Evolutionary conservation across 495 filamentous ascomycete species (phyloP).

Genomic region (Tuber microsphaerosporum): DNA sequence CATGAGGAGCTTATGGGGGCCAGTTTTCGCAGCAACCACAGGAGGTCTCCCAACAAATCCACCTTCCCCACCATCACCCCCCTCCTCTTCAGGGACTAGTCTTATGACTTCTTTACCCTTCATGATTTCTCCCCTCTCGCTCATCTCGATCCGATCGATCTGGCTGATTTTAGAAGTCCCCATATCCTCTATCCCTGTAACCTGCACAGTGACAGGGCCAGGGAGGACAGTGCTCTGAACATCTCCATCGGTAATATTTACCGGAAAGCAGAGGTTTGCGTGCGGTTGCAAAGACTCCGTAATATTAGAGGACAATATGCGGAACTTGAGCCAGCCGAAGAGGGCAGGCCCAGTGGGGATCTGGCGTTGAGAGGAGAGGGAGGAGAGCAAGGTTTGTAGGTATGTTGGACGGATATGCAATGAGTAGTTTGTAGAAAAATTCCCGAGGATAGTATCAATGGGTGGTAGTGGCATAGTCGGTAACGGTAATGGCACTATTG

Average conservation of each 20-base stretch:
- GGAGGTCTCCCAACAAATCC: background rate
- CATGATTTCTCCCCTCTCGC: conserved; percentile 73
- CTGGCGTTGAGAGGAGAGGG: conserved; percentile 43
- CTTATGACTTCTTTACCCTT: conserved; percentile 77
- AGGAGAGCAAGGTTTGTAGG: conserved; percentile 17
- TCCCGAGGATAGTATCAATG: conserved; percentile 29
- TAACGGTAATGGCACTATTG: conserved; percentile 13
- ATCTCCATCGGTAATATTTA: conserved; percentile 49
- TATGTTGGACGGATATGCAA: conserved; percentile 28
- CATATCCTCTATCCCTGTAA: conserved; percentile 78
- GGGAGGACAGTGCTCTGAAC: conserved; percentile 52
- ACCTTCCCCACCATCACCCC: conserved; percentile 36
- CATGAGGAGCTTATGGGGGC: conserved; percentile 72
- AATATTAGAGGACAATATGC: conserved; percentile 71
- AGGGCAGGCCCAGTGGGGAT: conserved; percentile 64
- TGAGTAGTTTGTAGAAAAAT: conserved; percentile 17
- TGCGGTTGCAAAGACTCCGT: conserved; percentile 52
- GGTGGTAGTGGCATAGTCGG: conserved; percentile 8
- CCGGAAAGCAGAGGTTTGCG: conserved; percentile 53
- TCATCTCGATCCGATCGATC: conserved; percentile 74
- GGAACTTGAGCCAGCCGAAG: conserved; percentile 70
- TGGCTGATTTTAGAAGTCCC: conserved; percentile 71
- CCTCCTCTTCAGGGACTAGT: conserved; percentile 52
- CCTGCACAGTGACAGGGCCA: conserved; percentile 65
- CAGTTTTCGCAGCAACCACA: conserved; percentile 40